Conservation (phyloP, 768 basidiomycete species). For the Rhodosporidiobolus sp. region DNA sequence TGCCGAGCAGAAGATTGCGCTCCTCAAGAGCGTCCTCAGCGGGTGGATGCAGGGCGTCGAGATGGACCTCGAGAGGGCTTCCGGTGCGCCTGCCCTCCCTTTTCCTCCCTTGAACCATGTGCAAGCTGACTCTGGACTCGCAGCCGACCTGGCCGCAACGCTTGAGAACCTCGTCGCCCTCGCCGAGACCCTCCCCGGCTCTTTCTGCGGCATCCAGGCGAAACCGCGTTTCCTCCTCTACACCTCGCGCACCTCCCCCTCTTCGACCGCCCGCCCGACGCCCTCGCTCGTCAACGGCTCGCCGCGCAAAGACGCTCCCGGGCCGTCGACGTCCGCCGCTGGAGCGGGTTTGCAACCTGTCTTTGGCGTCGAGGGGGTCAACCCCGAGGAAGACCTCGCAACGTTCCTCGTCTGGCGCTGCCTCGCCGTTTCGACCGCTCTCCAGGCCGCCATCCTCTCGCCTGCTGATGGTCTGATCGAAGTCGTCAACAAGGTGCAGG, state of each 20-base stretch:
- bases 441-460: slow-evolving; percentile 13
- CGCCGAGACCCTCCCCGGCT: slow-evolving; percentile 18
- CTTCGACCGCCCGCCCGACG: slow-evolving; percentile 12
- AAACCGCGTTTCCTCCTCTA: slow-evolving; percentile 35
- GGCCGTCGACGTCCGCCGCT: background rate
- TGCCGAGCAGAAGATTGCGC: slow-evolving; percentile 22
- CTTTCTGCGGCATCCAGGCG: slow-evolving; percentile 23
- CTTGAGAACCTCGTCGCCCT: slow-evolving; percentile 23
- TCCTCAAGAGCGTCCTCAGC: slow-evolving; percentile 36
- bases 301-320: background rate
- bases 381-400: slow-evolving; percentile 36
- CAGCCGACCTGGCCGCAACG: slow-evolving; percentile 8
- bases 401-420: slow-evolving; percentile 32
- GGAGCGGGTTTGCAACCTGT: background rate
- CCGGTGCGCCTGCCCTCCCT: too few species aligned
- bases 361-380: slow-evolving; percentile 3
- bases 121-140: background rate
- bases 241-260: slow-evolving; percentile 9
- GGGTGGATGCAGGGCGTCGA: slow-evolving; percentile 36
- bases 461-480: background rate
- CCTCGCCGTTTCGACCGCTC: slow-evolving; percentile 12
- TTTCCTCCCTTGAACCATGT: background rate
- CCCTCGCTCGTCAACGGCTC: slow-evolving; percentile 22
- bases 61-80: slow-evolving; percentile 18
- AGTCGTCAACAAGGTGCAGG: background rate